phyloP scores from a whole-genome alignment of 1,284 basidiomycete genomes.

The Trichosporon ovoides region DNA sequence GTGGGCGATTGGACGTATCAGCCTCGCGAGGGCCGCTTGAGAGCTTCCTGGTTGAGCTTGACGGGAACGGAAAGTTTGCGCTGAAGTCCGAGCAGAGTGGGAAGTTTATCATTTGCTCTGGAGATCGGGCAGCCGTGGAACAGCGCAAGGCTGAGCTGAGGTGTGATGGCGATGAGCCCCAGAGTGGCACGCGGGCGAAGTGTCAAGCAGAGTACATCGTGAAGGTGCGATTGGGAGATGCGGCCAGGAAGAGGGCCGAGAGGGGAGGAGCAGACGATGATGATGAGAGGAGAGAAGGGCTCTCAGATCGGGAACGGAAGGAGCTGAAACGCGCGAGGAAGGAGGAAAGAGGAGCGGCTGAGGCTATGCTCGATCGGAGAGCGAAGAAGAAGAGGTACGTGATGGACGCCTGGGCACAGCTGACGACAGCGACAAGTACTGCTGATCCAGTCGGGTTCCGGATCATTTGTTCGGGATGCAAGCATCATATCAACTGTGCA shows the following conservation, averaged over 20 bases:
- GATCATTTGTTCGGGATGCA: too few relatives aligned
- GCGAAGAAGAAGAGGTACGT: slow-evolving; percentile 83
- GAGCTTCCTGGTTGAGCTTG: slow-evolving; percentile 35
- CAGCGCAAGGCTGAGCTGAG: slow-evolving; percentile 59
- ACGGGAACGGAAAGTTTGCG: too few relatives aligned
- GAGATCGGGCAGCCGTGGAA: slow-evolving; percentile 13
- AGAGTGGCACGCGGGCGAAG: slow-evolving; percentile 76
- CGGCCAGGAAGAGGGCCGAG: too few relatives aligned
- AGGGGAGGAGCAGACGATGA: too few relatives aligned
- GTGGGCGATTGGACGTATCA: slow-evolving; percentile 36
- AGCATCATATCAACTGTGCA: too few relatives aligned
- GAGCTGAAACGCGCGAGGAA: too few relatives aligned
- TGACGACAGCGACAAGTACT: neutral
- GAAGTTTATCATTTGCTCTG: slow-evolving; percentile 38
- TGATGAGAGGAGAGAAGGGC: too few relatives aligned
- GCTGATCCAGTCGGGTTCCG: neutral
- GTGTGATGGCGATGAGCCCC: slow-evolving; percentile 78
- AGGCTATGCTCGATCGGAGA: slow-evolving; percentile 80
- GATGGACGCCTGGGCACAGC: neutral
- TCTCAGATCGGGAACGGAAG: too few relatives aligned
- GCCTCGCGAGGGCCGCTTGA: slow-evolving; percentile 48
- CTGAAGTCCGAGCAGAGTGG: slow-evolving; percentile 33
- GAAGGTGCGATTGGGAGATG: too few relatives aligned
- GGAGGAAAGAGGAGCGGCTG: slow-evolving; percentile 54
- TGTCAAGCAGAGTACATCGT: slow-evolving; percentile 84